Base-by-base conservation (phyloP, 345 rosid species). In the Gossypium rotundifolium region DNA sequence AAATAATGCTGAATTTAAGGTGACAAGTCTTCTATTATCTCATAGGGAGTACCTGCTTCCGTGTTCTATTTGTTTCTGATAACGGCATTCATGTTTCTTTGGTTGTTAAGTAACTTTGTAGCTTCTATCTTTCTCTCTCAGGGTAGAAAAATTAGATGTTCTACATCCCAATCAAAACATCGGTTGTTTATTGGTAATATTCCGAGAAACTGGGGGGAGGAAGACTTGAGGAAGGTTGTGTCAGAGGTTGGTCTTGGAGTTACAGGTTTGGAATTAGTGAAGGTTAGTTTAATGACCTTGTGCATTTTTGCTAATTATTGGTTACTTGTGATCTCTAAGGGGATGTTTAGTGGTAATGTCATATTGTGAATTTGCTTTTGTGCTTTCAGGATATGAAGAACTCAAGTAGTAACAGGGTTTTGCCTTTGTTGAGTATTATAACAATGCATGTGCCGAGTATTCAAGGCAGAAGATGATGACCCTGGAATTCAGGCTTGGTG, bases 401-500 rank as follows among this genome's bases (percentile, higher is more conserved):
- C 77, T 68, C 86, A 14, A 81, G 77, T 84, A 82, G 80, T 76
- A 88, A 90, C 71, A 81, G 88, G 95, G 92, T 29, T 90, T 87
- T 88, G 95, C 89, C 70, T 90, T 90, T 73, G 77, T 88, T 65
- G 92, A 90, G 58, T 90, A 87, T 79, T 76, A 88, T 78, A 90
- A 90, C 70, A 83, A 87, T 83, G 84, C 85, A 20, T 90, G 92
- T 74, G 92, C 95, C 72, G 89, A 88, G 62, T 88, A 87, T 78
- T 84, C 92, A 40, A 84, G 95, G 84, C 92, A 82, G 82, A 88
- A 85, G 82, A 90, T 90, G 95, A 78, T 80, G 78, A 77, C 76
- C 72, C 80, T 88, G 7, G 76, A 83, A 49, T 90, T 90, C 80
- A 90, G 84, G 79, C 84, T 90, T 18, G 94, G 85, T 38, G 81